Evolutionary conservation across 768 basidiomycete genomes (phyloP).

Genomic region (Leccinum imitatum): DNA sequence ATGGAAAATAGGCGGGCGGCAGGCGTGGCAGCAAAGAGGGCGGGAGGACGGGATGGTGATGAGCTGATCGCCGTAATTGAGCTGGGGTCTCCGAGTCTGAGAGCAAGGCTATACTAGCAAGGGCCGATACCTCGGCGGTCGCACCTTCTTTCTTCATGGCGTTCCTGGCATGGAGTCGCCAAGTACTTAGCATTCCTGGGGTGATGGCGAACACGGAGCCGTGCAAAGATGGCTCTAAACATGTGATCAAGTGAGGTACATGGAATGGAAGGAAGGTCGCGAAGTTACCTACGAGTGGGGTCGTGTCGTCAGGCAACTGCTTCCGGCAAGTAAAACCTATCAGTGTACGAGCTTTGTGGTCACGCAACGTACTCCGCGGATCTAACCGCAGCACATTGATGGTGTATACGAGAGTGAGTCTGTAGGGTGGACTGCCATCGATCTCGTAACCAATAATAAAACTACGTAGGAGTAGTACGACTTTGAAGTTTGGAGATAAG

Average conservation of each 20-base stretch:
- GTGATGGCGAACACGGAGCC: slow-evolving; percentile 9
- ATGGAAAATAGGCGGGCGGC: neutral
- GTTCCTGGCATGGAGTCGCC: slow-evolving; percentile 8
- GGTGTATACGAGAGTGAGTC: slow-evolving; percentile 6
- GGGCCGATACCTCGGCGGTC: slow-evolving; percentile 14
- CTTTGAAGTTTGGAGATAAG: slow-evolving; percentile 7
- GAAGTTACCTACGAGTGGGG: slow-evolving; percentile 4
- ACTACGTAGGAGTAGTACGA: neutral
- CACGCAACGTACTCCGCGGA: slow-evolving; percentile 21
- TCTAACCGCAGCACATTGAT: slow-evolving; percentile 9
- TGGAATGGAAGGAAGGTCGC: slow-evolving; percentile 17
- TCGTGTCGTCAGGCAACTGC: slow-evolving; percentile 5
- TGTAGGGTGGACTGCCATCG: slow-evolving; percentile 16
- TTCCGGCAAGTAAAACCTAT: slow-evolving; percentile 6
- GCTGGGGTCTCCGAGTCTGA: slow-evolving; percentile 3
- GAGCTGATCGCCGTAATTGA: slow-evolving; percentile 12
- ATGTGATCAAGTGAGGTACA: slow-evolving; percentile 10
- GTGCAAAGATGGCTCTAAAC: neutral
- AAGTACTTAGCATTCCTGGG: slow-evolving; percentile 13
- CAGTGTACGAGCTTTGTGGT: slow-evolving; percentile 1
- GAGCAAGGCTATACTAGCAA: slow-evolving; percentile 9
- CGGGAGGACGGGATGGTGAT: neutral
- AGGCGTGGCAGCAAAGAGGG: slow-evolving; percentile 3
- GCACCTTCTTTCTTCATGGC: slow-evolving; percentile 9
- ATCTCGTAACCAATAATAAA: slow-evolving; percentile 12